A percentile compares a stretch with the other conserved stretches of the same genome.
Conservation (phyloP, 768 basidiomycete species). For the Mycena filopes region DNA sequence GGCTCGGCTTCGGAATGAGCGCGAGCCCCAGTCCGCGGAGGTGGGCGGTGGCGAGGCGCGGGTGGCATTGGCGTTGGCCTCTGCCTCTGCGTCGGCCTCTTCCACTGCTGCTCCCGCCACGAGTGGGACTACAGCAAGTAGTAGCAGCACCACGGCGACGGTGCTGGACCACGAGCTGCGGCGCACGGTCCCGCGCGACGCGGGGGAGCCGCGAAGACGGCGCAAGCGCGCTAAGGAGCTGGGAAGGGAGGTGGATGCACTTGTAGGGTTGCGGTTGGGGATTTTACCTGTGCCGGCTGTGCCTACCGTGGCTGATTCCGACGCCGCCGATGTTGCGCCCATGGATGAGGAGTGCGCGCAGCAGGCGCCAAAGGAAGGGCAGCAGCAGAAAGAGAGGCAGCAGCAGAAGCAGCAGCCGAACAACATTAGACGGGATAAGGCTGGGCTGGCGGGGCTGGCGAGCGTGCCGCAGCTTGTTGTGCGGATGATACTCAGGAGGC, state of each 20-base stretch:
- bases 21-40: too few species aligned
- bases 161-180: constrained; percentile 30
- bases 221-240: constrained; percentile 33
- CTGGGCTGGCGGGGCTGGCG: constrained; percentile 25
- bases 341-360: too few species aligned
- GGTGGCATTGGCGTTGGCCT: not conserved
- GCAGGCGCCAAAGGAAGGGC: too few species aligned
- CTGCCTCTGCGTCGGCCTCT: not conserved
- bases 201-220: constrained; percentile 27
- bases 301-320: too few species aligned
- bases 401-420: too few species aligned
- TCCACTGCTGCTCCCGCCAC: too few species aligned
- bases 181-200: constrained; percentile 20
- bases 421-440: constrained; percentile 15
- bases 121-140: too few species aligned
- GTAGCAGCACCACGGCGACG: not conserved
- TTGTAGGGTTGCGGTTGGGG: constrained; percentile 24
- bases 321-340: too few species aligned
- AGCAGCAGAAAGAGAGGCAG: not conserved
- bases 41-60: too few species aligned
- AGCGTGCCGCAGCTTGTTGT: constrained; percentile 29
- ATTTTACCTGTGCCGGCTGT: too few species aligned
- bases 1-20: constrained; percentile 11
- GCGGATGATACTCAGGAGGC: constrained; percentile 29
- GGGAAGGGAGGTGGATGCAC: constrained; percentile 25